Evolutionary conservation across 257 asterid genomes (phyloP).

Genomic region (Solanum pennellii): DNA sequence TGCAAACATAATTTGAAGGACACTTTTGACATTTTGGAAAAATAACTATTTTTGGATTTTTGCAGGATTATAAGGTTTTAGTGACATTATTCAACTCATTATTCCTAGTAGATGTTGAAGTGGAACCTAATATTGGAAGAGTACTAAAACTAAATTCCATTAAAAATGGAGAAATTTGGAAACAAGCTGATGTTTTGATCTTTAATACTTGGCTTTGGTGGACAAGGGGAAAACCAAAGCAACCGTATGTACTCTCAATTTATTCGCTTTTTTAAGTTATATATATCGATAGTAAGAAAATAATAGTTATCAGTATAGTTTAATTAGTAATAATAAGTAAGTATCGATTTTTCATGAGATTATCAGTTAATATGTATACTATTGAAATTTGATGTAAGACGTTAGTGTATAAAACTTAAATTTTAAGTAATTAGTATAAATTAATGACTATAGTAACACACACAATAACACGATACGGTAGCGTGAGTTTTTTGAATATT

Average conservation of each 20-base stretch:
- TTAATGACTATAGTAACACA: not conserved
- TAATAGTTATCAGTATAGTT: not conserved
- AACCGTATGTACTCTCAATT: constrained; percentile 30
- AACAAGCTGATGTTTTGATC: constrained; percentile 36
- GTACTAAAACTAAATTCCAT: constrained; percentile 40
- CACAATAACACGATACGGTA: not conserved
- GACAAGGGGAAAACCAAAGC: constrained; percentile 36
- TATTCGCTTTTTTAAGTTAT: not conserved
- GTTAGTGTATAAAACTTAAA: not conserved
- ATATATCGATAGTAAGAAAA: not conserved
- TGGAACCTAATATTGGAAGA: constrained; percentile 14
- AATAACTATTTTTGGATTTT: not conserved
- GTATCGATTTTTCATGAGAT: not conserved
- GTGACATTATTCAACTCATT: constrained; percentile 20
- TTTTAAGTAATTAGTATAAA: no score
- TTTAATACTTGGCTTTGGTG: constrained; percentile 82
- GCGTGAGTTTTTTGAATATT: no score
- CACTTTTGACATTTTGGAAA: not conserved
- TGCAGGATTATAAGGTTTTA: constrained; percentile 39
- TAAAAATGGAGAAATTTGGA: constrained; percentile 36
- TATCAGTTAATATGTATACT: not conserved
- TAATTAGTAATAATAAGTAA: no score
- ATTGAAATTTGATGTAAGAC: no score
- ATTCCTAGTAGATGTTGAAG: constrained; percentile 39
- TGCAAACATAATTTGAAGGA: no score